Percentiles rank a stretch among this genome's conserved stretches.
These are phyloP conservation scores for Phytophthora cactorum DNA, from an alignment of 352 stramenopile species.

Conservation along the genomic window DNA sequence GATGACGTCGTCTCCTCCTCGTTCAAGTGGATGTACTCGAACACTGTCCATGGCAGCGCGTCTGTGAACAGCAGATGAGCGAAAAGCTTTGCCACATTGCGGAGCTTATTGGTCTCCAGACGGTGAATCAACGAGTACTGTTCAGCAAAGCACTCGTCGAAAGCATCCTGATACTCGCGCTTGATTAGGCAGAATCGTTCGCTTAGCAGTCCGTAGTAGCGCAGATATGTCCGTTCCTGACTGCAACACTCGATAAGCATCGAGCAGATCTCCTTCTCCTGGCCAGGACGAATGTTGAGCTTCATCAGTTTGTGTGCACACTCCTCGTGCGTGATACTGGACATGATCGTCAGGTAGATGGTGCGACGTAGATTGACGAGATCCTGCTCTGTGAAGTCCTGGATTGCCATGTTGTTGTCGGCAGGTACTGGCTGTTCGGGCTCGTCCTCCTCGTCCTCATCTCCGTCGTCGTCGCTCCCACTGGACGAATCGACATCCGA, in stretches of 20 bases:
- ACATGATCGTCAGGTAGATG: slow-evolving; percentile 99
- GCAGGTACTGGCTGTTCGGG: slow-evolving; percentile 19
- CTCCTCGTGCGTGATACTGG: slow-evolving; percentile 98
- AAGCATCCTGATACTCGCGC: slow-evolving; percentile 95
- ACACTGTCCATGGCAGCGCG: slow-evolving; percentile 97
- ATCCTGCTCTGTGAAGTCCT: slow-evolving; percentile 98
- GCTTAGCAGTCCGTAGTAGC: slow-evolving; percentile 97
- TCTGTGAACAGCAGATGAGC: slow-evolving; percentile 98
- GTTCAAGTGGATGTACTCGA: slow-evolving; percentile 97
- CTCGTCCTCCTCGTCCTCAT: slow-evolving; percentile 50
- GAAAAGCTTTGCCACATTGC: slow-evolving; percentile 99
- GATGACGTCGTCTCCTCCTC: slow-evolving; percentile 99
- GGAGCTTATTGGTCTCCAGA: slow-evolving; percentile 99
- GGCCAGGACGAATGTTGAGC: slow-evolving; percentile 95
- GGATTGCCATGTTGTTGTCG: slow-evolving; percentile 70
- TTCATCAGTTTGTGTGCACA: slow-evolving; percentile 99
- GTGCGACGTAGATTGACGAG: slow-evolving; percentile 98
- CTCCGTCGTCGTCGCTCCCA: slow-evolving; percentile 63
- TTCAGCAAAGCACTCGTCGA: slow-evolving; percentile 94
- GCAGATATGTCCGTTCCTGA: slow-evolving; percentile 97
- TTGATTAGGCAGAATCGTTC: slow-evolving; percentile 97
- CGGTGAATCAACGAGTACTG: slow-evolving; percentile 98
- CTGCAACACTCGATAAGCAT: slow-evolving; percentile 99
- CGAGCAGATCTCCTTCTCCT: slow-evolving; percentile 98
- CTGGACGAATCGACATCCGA: slow-evolving; percentile 73